A percentile compares a stretch with the other conserved stretches of the same genome.
Evolutionary conservation across 1,139 yeast species (phyloP).

Genomic region (Pichia sp.): DNA sequence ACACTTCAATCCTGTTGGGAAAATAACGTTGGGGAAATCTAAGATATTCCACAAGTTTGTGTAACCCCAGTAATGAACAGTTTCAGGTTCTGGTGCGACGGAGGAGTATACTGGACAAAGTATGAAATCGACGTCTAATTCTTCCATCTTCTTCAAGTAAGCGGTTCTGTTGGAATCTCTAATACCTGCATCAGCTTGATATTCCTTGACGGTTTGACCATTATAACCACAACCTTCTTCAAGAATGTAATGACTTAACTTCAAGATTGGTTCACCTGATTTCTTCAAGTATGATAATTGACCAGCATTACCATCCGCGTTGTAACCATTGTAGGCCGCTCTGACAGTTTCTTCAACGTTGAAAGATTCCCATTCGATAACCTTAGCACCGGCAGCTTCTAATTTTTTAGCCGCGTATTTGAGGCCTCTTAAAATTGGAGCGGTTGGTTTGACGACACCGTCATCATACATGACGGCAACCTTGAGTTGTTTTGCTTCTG

Average conservation of each 20-base stretch:
- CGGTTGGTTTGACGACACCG: conserved; percentile 51
- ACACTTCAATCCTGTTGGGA: conserved; percentile 41
- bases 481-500: conserved; percentile 41
- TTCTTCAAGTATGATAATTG: conserved; percentile 45
- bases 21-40: conserved; percentile 56
- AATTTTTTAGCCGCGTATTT: conserved; percentile 45
- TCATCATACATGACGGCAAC: conserved; percentile 48
- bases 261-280: conserved; percentile 63
- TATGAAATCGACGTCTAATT: conserved; percentile 59
- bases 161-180: conserved; percentile 53
- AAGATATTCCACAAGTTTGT: conserved; percentile 62
- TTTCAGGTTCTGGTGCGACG: conserved; percentile 66
- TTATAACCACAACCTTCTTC: conserved; percentile 55
- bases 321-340: conserved; percentile 46
- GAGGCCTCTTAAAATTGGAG: conserved; percentile 61
- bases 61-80: conserved; percentile 69
- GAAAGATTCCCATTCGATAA: conserved; percentile 55
- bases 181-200: conserved; percentile 39
- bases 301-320: conserved; percentile 54
- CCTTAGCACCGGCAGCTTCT: conserved; percentile 54
- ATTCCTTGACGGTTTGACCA: conserved; percentile 39
- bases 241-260: conserved; percentile 52
- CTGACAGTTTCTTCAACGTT: conserved; percentile 46
- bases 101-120: conserved; percentile 64
- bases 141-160: conserved; percentile 46